Evolutionary conservation across 23 red algal genomes (phyloP), one percentile per base, ranked within the genome.

Genomic region (Pyropia haitanensis): DNA sequence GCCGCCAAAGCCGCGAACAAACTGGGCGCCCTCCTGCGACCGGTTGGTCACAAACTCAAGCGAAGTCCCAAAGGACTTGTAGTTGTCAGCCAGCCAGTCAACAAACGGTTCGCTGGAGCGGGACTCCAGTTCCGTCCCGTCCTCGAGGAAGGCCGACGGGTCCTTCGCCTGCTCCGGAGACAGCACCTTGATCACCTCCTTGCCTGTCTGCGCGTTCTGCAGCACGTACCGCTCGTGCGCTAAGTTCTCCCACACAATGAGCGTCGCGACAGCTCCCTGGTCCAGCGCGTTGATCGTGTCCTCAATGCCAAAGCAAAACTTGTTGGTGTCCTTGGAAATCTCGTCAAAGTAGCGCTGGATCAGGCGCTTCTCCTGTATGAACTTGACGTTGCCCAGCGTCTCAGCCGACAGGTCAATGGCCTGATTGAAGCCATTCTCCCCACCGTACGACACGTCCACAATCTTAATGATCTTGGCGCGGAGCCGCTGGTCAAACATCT

Each of bases 341-440:
- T 96, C 83, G 29, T 90, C 92, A 58, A 89, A 96, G 71, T 89
- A 96, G 44, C 78, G 71, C 56, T 96, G 84, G 18, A 96, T 73
- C 22, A 96, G 61, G 21, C 75, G 77, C 61, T 96, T 96, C 65
- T 96, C 92, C 66, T 82, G 80, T 22, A 96, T 87, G 58, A 89
- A 96, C 60, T 96, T 96, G 21, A 96, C 92, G 61, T 96, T 96
- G 30, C 83, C 81, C 73, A 96, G 77, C 4, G 83, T 90, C 46
- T 96, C 92, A 14, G 78, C 77, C 20, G 92, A 68, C 20, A 96
- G 68, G 49, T 96, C 92, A 51, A 96, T 96, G 14, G 92, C 92
- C 52, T 96, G 92, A 73, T 96, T 96, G 57, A 96, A 88, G 25
- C 92, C 92, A n/a, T 89, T 88, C 66, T 96, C 92, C 3, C 92